Base-by-base conservation (phyloP, 140 eudicot genomes). In the Cichorium intybus region DNA sequence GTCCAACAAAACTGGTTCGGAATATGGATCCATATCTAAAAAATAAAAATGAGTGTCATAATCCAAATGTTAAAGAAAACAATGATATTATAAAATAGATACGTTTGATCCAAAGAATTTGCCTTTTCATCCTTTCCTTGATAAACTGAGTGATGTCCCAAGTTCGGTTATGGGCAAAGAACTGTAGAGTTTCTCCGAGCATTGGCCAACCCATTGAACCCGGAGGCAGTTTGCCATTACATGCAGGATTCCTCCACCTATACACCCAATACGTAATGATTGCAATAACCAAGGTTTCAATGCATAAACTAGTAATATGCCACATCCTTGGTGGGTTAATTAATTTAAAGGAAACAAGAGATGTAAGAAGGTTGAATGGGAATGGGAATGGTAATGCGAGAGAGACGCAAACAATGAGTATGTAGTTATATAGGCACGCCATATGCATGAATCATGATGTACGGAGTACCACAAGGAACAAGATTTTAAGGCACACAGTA, bases 201-300 rank as follows among this genome's bases (percentile, higher is more conserved):
- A 90, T 74, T 14, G 97, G 95, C 83, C 84, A 90, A 8, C 97
- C 97, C 97, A 90, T 84, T 26, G 93, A 81, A 62, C 96, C 95
- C 1, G 95, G 95, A 6, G 95, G 95, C 10, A 87, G 80, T 11
- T 65, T 49, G 23, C 95, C 96, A 7, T 77, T 79, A 80, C 89
- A 84, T 57, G 50, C 75, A 12, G 89, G 93, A 24, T 84, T 77
- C 60, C 60, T 64, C 96, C 96, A 88, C 18, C 77, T 75, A 58
- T 88, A 82, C 53, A 85, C 64, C 85, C 82, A 82, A 78, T 85
- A 73, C 56, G 77, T 70, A 60, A 85, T 39, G 65, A 71, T 28
- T 41, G 77, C 70, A 7, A 76, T 73, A 24, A 68, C 37, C 41
- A 81, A 59, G 51, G 76, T 66, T 64, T 56, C 69, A 29, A 85